Percentiles rank a stretch among this genome's conserved stretches.
These are phyloP conservation scores for Xylaria multiplex DNA, from an alignment of 2,329 filamentous ascomycete genomes.

Conservation along the genomic window DNA sequence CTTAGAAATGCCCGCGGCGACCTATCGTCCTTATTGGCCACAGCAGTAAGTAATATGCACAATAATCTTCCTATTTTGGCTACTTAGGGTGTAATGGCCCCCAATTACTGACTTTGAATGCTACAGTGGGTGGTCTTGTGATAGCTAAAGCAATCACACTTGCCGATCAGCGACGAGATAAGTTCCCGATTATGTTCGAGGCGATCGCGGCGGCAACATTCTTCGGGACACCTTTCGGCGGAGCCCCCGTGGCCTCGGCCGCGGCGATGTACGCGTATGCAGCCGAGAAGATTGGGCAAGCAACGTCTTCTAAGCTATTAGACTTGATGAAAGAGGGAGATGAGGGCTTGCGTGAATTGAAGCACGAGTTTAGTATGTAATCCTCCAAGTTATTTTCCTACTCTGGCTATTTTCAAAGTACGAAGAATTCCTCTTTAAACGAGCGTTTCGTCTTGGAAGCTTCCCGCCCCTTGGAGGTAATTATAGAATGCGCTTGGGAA, in stretches of 20 bases:
- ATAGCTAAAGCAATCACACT: conserved; percentile 54
- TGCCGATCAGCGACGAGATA: conserved; percentile 50
- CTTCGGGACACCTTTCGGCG: conserved; percentile 56
- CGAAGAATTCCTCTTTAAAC: background rate
- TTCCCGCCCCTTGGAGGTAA: too few species aligned
- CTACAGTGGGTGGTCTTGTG: conserved; percentile 54
- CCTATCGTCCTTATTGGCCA: conserved; percentile 57
- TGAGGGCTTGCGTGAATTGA: conserved; percentile 52
- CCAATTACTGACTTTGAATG: conserved; percentile 6
- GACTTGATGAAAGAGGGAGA: conserved; percentile 55
- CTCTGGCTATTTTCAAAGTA: background rate
- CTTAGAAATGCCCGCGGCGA: conserved; percentile 46
- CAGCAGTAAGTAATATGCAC: conserved; percentile 44
- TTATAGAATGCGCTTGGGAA: background rate
- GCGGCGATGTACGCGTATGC: conserved; percentile 52
- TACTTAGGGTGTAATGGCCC: background rate
- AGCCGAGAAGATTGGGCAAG: conserved; percentile 49
- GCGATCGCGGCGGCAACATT: conserved; percentile 53
- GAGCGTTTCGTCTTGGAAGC: background rate
- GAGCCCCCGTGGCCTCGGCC: conserved; percentile 51
- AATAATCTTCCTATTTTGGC: background rate
- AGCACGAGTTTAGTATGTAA: conserved; percentile 49
- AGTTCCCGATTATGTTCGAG: conserved; percentile 54
- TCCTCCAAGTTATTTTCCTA: too few species aligned
- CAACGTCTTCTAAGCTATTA: conserved; percentile 52